These are phyloP conservation scores for Quercus lobata DNA, from an alignment of 331 rosid genomes.

Conservation along the genomic window DNA sequence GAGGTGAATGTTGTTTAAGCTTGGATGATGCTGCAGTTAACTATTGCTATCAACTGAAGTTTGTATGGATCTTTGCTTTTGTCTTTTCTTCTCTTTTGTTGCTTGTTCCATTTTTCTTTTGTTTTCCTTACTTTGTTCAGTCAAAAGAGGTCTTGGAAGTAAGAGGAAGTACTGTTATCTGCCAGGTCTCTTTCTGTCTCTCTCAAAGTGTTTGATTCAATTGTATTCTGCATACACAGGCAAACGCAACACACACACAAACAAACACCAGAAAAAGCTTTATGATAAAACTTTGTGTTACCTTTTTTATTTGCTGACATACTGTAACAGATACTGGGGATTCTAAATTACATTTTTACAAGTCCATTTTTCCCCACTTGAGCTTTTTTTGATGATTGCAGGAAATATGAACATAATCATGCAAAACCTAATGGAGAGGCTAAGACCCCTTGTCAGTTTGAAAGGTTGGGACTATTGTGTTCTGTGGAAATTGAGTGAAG, in stretches of 20 bases:
- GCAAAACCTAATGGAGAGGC: constrained; percentile 61
- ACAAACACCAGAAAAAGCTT: neutral
- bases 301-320: constrained; percentile 26
- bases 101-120: constrained; percentile 27
- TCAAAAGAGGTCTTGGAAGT: constrained; percentile 29
- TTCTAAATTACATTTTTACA: constrained; percentile 3
- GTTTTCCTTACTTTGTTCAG: constrained; percentile 19
- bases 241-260: neutral
- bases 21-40: constrained; percentile 40
- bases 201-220: neutral
- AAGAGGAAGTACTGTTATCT: constrained; percentile 18
- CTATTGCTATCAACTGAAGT: constrained; percentile 43
- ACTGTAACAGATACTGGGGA: constrained; percentile 10
- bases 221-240: neutral
- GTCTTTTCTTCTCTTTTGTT: constrained; percentile 29
- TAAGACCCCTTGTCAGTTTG: constrained; percentile 70
- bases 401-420: constrained; percentile 47
- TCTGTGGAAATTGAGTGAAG: constrained; percentile 71
- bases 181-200: constrained; percentile 16
- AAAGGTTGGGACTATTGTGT: constrained; percentile 85
- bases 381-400: constrained; percentile 27
- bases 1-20: constrained; percentile 23
- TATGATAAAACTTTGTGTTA: neutral
- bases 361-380: constrained; percentile 18
- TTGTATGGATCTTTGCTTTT: constrained; percentile 34